Evolutionary conservation across 176 grass and related monocot genomes (phyloP).

Genomic region (Secale cereale): DNA sequence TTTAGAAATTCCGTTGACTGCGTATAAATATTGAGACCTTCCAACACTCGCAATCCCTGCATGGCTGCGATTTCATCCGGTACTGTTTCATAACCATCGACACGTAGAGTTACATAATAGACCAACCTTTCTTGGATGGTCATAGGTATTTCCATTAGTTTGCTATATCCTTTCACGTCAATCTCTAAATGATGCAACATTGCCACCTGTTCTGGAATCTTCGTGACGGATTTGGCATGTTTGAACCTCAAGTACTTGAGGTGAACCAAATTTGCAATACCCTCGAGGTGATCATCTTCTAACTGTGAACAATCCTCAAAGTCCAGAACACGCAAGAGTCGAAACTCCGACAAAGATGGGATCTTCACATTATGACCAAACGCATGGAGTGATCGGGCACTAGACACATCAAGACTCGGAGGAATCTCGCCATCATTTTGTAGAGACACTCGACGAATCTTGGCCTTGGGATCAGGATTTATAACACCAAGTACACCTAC

Average conservation of each 20-base stretch:
- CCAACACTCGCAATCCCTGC: background rate
- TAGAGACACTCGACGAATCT: conserved; percentile 8
- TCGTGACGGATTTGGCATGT: background rate
- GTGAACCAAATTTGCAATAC: background rate
- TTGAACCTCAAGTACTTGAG: conserved; percentile 13
- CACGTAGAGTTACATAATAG: background rate
- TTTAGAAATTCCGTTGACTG: background rate
- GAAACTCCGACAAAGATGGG: background rate
- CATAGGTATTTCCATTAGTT: background rate
- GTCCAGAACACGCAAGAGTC: background rate
- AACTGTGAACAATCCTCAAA: background rate
- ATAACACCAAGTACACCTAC: background rate
- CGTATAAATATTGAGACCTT: background rate
- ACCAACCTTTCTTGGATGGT: background rate
- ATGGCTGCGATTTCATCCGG: background rate
- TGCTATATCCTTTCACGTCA: background rate
- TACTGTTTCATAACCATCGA: background rate
- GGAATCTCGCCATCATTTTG: background rate
- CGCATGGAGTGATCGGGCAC: background rate
- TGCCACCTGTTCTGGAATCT: background rate
- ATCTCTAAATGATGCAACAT: background rate
- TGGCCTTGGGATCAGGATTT: background rate
- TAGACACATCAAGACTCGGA: background rate
- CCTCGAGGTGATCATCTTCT: background rate
- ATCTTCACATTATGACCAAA: background rate